Percentiles rank a stretch among this genome's conserved stretches.
Conservation (phyloP, 2,329 filamentous ascomycete genomes). For the Westerdykella sp. region DNA sequence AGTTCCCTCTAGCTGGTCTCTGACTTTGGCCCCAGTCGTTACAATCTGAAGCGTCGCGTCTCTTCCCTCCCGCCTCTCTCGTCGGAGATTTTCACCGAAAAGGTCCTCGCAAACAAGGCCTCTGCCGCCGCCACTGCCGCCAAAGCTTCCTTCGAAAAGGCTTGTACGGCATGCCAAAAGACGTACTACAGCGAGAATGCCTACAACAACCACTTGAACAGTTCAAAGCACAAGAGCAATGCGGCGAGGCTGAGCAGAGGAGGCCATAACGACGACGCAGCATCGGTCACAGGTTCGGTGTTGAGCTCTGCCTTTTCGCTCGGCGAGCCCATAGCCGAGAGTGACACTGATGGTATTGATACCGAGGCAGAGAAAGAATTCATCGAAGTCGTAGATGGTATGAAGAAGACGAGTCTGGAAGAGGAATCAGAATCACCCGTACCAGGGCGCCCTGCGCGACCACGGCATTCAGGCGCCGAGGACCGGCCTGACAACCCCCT, state of each 20-base stretch:
- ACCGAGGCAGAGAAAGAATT: slow-evolving; percentile 69
- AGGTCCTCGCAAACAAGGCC: slow-evolving; percentile 86
- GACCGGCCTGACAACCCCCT: slow-evolving; percentile 33
- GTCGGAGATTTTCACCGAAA: slow-evolving; percentile 90
- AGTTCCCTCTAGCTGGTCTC: neutral
- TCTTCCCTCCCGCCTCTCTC: slow-evolving; percentile 85
- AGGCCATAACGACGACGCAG: slow-evolving; percentile 54
- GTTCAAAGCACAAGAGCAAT: slow-evolving; percentile 78
- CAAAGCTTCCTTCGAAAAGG: slow-evolving; percentile 80
- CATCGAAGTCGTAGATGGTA: slow-evolving; percentile 66
- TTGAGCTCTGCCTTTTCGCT: slow-evolving; percentile 89
- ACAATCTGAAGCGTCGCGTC: slow-evolving; percentile 92
- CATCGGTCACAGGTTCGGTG: slow-evolving; percentile 58
- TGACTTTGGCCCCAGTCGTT: slow-evolving; percentile 55
- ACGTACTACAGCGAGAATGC: slow-evolving; percentile 96
- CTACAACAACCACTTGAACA: slow-evolving; percentile 84
- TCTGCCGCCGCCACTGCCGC: slow-evolving; percentile 76
- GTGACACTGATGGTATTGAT: slow-evolving; percentile 50
- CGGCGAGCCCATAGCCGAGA: slow-evolving; percentile 64
- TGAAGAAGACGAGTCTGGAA: slow-evolving; percentile 59
- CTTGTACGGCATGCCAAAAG: slow-evolving; percentile 77
- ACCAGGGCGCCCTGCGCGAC: slow-evolving; percentile 37
- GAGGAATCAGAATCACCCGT: slow-evolving; percentile 44
- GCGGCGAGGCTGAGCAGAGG: slow-evolving; percentile 44
- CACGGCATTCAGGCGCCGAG: slow-evolving; percentile 36